These are phyloP conservation scores for Arthrobotrys megalospora DNA, from an alignment of 2,329 filamentous ascomycete species.

Conservation along the genomic window DNA sequence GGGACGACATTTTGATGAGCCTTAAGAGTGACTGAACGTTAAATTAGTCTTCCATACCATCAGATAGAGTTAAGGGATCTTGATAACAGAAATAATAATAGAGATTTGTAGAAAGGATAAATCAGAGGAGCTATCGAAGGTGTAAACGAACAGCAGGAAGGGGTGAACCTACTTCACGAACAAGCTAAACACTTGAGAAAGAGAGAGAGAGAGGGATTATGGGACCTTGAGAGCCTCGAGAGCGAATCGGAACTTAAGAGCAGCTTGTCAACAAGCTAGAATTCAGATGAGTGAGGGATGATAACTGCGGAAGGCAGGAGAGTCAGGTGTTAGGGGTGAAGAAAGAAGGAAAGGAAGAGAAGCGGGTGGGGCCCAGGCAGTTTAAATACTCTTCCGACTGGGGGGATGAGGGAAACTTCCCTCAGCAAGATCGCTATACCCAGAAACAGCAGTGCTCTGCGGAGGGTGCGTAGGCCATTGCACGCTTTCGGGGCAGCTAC, in stretches of 20 bases:
- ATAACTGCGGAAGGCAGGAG: neutral
- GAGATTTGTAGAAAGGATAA: neutral
- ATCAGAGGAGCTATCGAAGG: too few species aligned
- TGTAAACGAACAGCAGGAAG: neutral
- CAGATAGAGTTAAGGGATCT: neutral
- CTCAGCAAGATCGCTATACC: neutral
- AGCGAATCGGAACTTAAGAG: conserved; percentile 3
- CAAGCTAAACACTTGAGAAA: neutral
- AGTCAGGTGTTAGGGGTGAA: conserved; percentile 15
- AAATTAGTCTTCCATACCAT: neutral
- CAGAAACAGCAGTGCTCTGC: neutral
- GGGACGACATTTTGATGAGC: conserved; percentile 27
- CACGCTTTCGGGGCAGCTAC: neutral
- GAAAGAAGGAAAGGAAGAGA: conserved; percentile 4
- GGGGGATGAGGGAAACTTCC: conserved; percentile 5
- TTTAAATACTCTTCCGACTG: neutral
- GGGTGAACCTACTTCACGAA: conserved; percentile 3
- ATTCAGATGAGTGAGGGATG: neutral
- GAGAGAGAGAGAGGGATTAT: conserved; percentile 7
- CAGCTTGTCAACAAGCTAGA: conserved; percentile 5
- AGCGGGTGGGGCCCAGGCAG: neutral
- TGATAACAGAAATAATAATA: neutral
- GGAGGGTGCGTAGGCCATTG: neutral
- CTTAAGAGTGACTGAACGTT: neutral
- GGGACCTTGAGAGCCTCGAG: conserved; percentile 16